These are phyloP conservation scores for Deinandra increscens DNA, from an alignment of 129 eudicot species.

Conservation along the genomic window DNA sequence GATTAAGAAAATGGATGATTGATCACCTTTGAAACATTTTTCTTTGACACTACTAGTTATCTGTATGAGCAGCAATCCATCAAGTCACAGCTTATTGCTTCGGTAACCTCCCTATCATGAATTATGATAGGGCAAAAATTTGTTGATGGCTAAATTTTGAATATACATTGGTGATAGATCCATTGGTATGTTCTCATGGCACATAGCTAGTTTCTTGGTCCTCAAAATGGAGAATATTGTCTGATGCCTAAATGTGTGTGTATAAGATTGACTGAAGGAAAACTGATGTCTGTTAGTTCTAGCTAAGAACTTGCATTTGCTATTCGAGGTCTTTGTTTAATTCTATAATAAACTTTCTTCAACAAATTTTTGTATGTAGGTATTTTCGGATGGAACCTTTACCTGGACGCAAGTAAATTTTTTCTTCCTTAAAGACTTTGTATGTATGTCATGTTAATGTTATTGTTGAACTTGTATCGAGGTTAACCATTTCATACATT, in stretches of 20 bases:
- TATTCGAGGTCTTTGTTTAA: background rate
- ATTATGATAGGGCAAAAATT: too few relatives aligned
- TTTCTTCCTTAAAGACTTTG: background rate
- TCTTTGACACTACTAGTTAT: background rate
- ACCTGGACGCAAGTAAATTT: constrained; percentile 79
- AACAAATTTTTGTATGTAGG: constrained; percentile 30
- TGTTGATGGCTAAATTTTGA: too few relatives aligned
- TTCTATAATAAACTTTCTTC: background rate
- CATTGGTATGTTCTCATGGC: too few relatives aligned
- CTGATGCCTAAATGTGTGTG: background rate
- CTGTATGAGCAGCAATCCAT: background rate
- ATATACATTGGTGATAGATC: too few relatives aligned
- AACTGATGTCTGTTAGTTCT: background rate
- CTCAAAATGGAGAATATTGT: background rate
- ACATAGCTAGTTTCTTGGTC: too few relatives aligned
- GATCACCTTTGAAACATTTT: background rate
- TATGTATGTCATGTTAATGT: background rate
- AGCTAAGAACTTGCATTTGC: background rate
- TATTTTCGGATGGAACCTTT: constrained; percentile 93
- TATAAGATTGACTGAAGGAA: background rate
- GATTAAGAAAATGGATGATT: background rate
- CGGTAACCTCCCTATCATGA: too few relatives aligned
- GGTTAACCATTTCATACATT: constrained; percentile 1
- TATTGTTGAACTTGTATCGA: background rate
- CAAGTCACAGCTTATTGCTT: too few relatives aligned